Conservation (phyloP, 2,329 filamentous ascomycete species). For the Apiospora arundinis region DNA sequence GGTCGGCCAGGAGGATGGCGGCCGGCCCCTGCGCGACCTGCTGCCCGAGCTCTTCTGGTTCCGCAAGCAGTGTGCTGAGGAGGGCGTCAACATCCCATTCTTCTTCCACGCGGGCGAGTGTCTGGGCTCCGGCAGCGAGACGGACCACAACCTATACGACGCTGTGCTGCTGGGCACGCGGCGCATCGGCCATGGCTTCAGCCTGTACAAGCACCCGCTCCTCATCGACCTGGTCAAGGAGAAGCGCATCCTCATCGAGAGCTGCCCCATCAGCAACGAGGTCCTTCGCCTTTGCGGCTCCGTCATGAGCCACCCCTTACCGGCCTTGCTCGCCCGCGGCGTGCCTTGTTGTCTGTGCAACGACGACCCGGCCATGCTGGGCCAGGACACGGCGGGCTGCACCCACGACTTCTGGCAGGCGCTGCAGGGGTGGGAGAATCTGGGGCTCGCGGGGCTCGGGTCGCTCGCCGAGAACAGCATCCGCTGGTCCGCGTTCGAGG, state of each 20-base stretch:
- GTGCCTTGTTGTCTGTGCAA: constrained; percentile 86
- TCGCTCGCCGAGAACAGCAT: constrained; percentile 92
- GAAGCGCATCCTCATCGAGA: constrained; percentile 86
- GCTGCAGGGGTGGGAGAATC: constrained; percentile 88
- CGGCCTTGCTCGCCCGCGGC: constrained; percentile 82
- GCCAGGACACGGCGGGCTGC: constrained; percentile 81
- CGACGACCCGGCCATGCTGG: constrained; percentile 88
- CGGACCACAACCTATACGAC: constrained; percentile 83
- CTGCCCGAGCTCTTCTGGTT: constrained; percentile 94
- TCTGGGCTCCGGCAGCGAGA: constrained; percentile 76
- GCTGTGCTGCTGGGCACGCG: constrained; percentile 74
- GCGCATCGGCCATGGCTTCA: constrained; percentile 88
- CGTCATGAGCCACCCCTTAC: constrained; percentile 80
- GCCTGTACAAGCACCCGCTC: constrained; percentile 88
- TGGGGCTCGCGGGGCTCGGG: constrained; percentile 85
- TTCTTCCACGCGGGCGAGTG: constrained; percentile 96
- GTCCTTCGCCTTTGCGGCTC: constrained; percentile 79
- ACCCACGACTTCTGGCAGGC: constrained; percentile 96
- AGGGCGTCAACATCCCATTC: constrained; percentile 84
- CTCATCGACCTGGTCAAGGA: constrained; percentile 89
- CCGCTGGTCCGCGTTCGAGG: constrained; percentile 87
- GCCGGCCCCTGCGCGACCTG: constrained; percentile 76
- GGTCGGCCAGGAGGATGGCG: constrained; percentile 85
- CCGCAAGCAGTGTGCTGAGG: constrained; percentile 79
- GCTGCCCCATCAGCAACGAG: constrained; percentile 91